Evolutionary conservation across 345 rosid genomes (phyloP), one percentile per base, ranked within the genome.

Genomic region (Populus tremula): DNA sequence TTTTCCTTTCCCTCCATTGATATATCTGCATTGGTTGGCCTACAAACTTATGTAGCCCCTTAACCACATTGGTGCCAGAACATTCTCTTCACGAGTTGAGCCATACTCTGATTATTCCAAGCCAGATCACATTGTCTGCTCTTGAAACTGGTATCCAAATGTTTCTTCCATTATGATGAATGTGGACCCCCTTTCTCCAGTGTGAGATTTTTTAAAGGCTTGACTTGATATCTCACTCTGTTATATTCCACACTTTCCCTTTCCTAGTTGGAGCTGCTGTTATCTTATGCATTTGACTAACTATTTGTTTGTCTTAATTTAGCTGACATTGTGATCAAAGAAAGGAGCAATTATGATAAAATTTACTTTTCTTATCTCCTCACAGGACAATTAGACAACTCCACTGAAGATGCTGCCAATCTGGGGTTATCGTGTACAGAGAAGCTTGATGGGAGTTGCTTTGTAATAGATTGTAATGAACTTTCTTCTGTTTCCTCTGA

Each of bases 401-500:
- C 49, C 31, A n/a, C 67, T 49, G 41, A 66, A 68, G 77, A 45
- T 61, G 29, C 41, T 61, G 7, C 45, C 23, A 38, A 38, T 59
- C 6, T 27, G 62, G 78, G 68, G 43, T 80, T 77, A 54, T 45
- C 70, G 27, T 53, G 35, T 43, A 7, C 50, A 41, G 56, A 8
- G 53, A 79, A 80, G 45, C 81, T 76, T 25, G 84, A 80, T 65
- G 86, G 69, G 45, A 81, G 84, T 67, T 85, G 84, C 79, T 61
- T 83, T 53, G 5, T 83, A 9, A 76, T 76, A 56, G 62, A 78
- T 50, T 17, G 65, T n/a, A 67, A 25, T 33, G 82, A 76, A 49
- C 77, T 69, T 16, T 38, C 14, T 43, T 80, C 72, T 12, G 31
- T 73, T 25, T 59, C 76, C 49, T n/a, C 27, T 47, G 78, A 75